These are phyloP conservation scores for Eimeria mitis DNA, from an alignment of 169 alveolate species.

Conservation along the genomic window DNA sequence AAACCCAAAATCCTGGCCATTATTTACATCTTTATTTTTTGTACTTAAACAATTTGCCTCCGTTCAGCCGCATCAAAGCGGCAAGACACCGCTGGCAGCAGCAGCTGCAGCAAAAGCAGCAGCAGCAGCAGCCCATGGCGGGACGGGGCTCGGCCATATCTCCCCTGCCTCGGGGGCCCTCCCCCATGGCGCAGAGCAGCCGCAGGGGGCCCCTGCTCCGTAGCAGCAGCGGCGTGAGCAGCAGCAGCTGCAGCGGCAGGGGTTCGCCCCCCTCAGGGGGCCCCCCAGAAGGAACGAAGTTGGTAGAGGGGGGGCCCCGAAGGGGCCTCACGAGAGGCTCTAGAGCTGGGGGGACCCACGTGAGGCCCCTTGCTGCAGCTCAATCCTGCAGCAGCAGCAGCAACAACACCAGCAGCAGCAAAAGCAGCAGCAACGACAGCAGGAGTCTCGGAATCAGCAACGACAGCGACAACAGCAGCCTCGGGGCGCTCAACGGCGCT, in stretches of 20 bases:
- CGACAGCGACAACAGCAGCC: constrained; percentile 45
- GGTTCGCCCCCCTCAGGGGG: background rate
- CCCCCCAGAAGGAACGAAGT: constrained; percentile 4
- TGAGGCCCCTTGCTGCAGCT: background rate
- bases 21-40: background rate
- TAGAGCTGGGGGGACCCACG: constrained; percentile 7
- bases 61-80: constrained; percentile 1
- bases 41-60: background rate
- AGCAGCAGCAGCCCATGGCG: constrained; percentile 16
- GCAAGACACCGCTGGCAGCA: background rate
- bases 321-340: background rate
- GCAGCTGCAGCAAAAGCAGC: too few species aligned
- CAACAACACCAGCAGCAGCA: constrained; percentile 19
- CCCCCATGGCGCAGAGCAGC: background rate
- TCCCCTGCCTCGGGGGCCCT: background rate
- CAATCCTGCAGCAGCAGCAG: constrained; percentile 19
- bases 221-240: background rate
- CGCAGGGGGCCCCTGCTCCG: background rate
- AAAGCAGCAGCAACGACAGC: too few species aligned
- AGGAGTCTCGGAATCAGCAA: too few species aligned
- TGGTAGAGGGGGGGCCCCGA: background rate
- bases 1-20: background rate
- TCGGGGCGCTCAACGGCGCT: background rate
- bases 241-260: constrained; percentile 14
- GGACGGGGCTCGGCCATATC: constrained; percentile 5